Base-by-base conservation (phyloP, 805 yeast species). In the Priceomyces haplophilus region DNA sequence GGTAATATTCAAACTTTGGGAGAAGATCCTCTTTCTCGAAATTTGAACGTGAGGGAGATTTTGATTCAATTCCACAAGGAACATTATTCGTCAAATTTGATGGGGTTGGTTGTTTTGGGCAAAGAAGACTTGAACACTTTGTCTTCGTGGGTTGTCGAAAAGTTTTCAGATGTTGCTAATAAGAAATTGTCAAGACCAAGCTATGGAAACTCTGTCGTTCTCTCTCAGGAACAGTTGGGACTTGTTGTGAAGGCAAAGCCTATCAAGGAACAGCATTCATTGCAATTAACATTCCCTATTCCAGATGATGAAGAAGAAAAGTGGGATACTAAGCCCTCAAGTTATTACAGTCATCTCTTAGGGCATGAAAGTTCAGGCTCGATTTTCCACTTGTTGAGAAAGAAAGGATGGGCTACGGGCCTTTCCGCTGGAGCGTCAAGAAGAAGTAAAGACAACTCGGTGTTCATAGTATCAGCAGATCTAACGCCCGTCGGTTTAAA, bases 361-460 rank as follows among this genome's bases (percentile, higher is more conserved):
- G 98, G 98, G 32, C 98, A 91, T 62, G 99, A 91, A 66, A 86
- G 93, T 37, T 74, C 82, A 38, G 98, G 98, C 1, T 88, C 97
- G 1, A 61, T 91, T 15, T 70, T 88, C 27, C 77, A 82, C 43
- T 75, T 73, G 49, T 75, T 91, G 50, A 91, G 88, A 64, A 68
- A 76, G 49, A 57, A 56, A 43, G 85, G 90, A 11, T 86, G 90
- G 88, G 96, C 91, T 5, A 84, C 79, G 51, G 83, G 78, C 13
- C 72, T 91, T 40, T 79, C 88, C 29, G 80, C 89, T 25, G 96
- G 96, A 7, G 74, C 79, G 32, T 73, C 79, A 50, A 75, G 78
- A 27, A 74, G 83, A 7, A 82, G 89, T 19, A 72, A 79, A 36
- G 93, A 85, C 2, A 79, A 74, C 45, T 83, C 85, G 3, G 62